Evolutionary conservation across 306 rosid genomes (phyloP).

Genomic region (Prinsepia uniflora): DNA sequence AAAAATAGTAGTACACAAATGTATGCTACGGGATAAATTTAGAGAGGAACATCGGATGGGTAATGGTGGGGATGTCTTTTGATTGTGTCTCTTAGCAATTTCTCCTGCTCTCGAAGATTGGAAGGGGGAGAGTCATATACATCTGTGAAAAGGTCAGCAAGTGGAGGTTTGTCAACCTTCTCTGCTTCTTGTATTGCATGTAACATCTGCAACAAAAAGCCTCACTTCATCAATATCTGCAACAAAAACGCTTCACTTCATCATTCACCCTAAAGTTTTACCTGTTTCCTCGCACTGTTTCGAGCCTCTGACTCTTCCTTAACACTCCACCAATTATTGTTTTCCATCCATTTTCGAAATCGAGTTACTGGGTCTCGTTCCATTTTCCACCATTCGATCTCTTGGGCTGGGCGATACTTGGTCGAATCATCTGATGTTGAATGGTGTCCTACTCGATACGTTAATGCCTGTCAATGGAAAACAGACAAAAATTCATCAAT

Average conservation of each 20-base stretch:
- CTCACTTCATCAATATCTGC: not conserved
- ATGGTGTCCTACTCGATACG: conserved; percentile 94
- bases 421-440: conserved; percentile 97
- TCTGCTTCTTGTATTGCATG: conserved; percentile 88
- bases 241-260: not conserved
- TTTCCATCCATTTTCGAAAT: conserved; percentile 89
- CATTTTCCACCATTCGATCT: conserved; percentile 78
- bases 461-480: conserved; percentile 56
- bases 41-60: conserved; percentile 54
- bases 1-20: not conserved
- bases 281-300: conserved; percentile 57
- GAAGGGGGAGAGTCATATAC: conserved; percentile 72
- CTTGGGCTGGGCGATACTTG: conserved; percentile 69
- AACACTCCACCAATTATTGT: conserved; percentile 77
- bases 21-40: conserved; percentile 10
- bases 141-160: conserved; percentile 65
- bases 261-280: conserved; percentile 16
- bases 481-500: conserved; percentile 15
- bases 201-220: conserved; percentile 47
- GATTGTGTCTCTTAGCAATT: conserved; percentile 53
- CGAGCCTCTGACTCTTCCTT: conserved; percentile 60
- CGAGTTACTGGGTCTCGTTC: conserved; percentile 70
- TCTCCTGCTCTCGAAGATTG: conserved; percentile 78
- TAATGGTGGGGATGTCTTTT: conserved; percentile 54
- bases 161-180: conserved; percentile 64